Base-by-base conservation (phyloP, 106 monocot genomes). In the Apostasia ramifera region DNA sequence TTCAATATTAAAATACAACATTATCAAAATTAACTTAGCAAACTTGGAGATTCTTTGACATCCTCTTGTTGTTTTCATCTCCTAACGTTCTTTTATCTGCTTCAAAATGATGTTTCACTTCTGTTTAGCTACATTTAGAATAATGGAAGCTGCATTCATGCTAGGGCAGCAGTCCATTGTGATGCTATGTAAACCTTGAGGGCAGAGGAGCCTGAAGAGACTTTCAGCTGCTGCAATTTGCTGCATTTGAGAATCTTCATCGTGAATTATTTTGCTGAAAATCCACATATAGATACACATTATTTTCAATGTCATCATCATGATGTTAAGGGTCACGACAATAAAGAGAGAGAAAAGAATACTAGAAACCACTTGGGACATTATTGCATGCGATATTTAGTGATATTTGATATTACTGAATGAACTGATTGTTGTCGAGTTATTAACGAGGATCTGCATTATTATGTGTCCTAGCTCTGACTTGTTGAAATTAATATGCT, bases 131-230 rank as follows among this genome's bases (percentile, higher is more conserved):
- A 44, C 62, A 63, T 72, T 43, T 42, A 95, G 76, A 15, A 92
- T 73, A 40, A 79, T 83, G 56, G 82, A 80, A 69, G 95, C 88
- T 3, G 95, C 95, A 66, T 84, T 76, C 77, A 77, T 76, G 82
- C 91, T 92, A 40, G 95, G 88, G 43, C 63, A 70, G 56, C 43
- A 64, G 49, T 47, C 49, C 41, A 56, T 40, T 40, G 48, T 61
- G 37, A 65, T 15, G 42, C 2, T 4, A 26, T 68, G 44, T 66
- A 47, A 42, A 3, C 76, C 70, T 1, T 84, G 84, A 57, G 84
- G 84, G 63, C 67, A 53, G 13, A 97, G 86, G 57, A 81, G 75
- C 55, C 61, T 12, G 50, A 97, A 63, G 14, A 92, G 54, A 13
- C 83, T 73, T 51, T 81, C 71, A 70, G 81, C 86, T 59, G 84